These are phyloP conservation scores for Cladosporium sp. DNA, from an alignment of 2,329 filamentous ascomycete species.

Conservation along the genomic window DNA sequence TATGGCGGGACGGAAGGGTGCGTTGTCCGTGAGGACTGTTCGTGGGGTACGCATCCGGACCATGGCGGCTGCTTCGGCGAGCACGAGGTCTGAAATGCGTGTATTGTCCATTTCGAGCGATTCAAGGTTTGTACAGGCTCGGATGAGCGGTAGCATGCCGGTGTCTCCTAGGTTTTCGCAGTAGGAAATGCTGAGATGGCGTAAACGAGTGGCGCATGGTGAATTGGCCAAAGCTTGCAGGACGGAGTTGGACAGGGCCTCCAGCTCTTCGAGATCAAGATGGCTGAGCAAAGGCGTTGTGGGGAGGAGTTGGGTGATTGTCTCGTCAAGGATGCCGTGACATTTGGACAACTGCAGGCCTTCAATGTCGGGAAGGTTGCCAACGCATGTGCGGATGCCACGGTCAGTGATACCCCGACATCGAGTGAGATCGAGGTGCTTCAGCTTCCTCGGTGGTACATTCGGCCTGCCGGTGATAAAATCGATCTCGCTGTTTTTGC, in stretches of 20 bases:
- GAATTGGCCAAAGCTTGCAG: slow-evolving; percentile 71
- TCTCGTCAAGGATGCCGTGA: slow-evolving; percentile 65
- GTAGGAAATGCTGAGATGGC: slow-evolving; percentile 83
- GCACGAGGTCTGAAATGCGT: slow-evolving; percentile 75
- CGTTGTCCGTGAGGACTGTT: slow-evolving; percentile 35
- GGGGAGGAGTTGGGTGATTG: slow-evolving; percentile 66
- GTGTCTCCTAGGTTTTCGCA: slow-evolving; percentile 80
- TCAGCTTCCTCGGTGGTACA: slow-evolving; percentile 71
- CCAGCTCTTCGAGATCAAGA: slow-evolving; percentile 83
- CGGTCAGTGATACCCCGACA: slow-evolving; percentile 68
- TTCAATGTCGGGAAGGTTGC: slow-evolving; percentile 73
- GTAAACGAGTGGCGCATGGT: slow-evolving; percentile 65
- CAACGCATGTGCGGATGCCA: slow-evolving; percentile 65
- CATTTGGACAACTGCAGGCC: slow-evolving; percentile 80
- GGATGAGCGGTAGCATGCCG: slow-evolving; percentile 78
- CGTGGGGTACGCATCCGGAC: slow-evolving; percentile 54
- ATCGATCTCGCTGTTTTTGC: slow-evolving; percentile 71
- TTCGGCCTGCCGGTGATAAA: slow-evolving; percentile 70
- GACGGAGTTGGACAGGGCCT: slow-evolving; percentile 68
- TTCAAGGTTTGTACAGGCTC: slow-evolving; percentile 63
- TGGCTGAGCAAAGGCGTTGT: slow-evolving; percentile 75
- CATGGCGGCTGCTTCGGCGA: slow-evolving; percentile 79
- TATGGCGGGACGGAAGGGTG: slow-evolving; percentile 41
- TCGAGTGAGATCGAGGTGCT: slow-evolving; percentile 78
- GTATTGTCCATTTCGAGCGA: slow-evolving; percentile 91